Percentiles rank a stretch among this genome's conserved stretches.
These are phyloP conservation scores for Cavenderia fasciculata DNA, from an alignment of 78 protist genomes.

Conservation along the genomic window DNA sequence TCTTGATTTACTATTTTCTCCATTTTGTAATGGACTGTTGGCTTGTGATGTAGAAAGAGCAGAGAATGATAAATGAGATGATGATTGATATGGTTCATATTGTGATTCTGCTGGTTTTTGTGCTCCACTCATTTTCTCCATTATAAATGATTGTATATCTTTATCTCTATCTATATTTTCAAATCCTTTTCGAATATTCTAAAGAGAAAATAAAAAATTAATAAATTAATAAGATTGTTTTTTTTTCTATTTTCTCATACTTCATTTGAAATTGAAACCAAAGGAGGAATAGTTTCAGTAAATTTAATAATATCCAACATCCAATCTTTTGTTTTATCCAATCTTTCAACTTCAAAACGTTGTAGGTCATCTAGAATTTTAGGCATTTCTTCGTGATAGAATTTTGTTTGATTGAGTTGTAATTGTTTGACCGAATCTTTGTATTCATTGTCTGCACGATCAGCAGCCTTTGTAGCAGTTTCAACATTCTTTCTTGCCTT, in stretches of 20 bases:
- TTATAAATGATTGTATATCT: slow-evolving; percentile 50
- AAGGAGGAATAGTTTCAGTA: slow-evolving; percentile 29
- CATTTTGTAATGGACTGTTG: not conserved
- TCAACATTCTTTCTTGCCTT: slow-evolving; percentile 67
- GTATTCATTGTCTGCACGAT: slow-evolving; percentile 61
- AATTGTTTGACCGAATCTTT: slow-evolving; percentile 32
- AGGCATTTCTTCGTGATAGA: slow-evolving; percentile 77
- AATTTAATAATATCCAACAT: not conserved
- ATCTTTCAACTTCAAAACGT: slow-evolving; percentile 63
- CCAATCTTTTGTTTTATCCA: slow-evolving; percentile 66
- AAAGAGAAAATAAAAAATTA: not conserved
- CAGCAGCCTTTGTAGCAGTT: slow-evolving; percentile 65
- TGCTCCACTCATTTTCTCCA: slow-evolving; percentile 56
- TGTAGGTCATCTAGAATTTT: slow-evolving; percentile 59
- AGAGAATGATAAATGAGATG: not conserved
- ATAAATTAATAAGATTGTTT: not conserved
- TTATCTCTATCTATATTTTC: slow-evolving; percentile 54
- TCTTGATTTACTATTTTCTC: not conserved
- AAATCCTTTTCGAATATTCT: slow-evolving; percentile 38
- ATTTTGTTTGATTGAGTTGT: slow-evolving; percentile 49
- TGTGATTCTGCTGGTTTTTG: slow-evolving; percentile 64
- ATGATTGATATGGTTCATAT: slow-evolving; percentile 66
- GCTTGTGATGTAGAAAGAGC: not conserved
- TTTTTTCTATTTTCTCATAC: not conserved
- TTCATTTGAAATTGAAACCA: not conserved